Evolutionary conservation across 371 early-diverging fungal genomes (phyloP).

Genomic region (Mucor plumbeus): DNA sequence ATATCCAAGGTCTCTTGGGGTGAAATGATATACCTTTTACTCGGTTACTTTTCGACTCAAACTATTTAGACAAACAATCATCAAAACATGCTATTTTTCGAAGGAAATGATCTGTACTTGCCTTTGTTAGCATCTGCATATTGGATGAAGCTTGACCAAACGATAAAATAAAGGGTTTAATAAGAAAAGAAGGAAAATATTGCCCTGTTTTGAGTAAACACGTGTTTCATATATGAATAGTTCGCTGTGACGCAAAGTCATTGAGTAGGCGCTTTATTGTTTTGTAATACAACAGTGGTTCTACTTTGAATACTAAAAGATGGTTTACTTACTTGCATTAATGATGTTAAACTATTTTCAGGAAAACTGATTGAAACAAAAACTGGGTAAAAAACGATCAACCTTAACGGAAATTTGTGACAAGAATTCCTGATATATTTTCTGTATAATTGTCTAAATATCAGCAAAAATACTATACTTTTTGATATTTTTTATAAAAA

Average conservation of each 20-base stretch:
- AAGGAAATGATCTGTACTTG: conserved; percentile 25
- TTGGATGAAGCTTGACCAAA: conserved; percentile 27
- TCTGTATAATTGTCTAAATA: no score
- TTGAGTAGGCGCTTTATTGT: neutral
- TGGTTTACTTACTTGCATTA: no score
- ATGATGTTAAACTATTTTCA: no score
- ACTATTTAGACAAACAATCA: conserved; percentile 53
- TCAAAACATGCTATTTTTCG: no score
- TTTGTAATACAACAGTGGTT: neutral
- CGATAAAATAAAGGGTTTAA: neutral
- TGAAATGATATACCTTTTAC: conserved; percentile 99
- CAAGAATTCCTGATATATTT: no score
- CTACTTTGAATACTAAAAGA: no score
- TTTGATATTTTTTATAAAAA: no score
- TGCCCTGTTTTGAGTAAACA: neutral
- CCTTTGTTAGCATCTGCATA: conserved; percentile 90
- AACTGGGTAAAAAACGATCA: no score
- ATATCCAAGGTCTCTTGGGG: conserved; percentile 97
- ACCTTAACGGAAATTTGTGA: no score
- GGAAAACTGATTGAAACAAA: no score
- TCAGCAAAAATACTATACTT: neutral
- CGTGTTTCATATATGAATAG: neutral
- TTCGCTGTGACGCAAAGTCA: neutral
- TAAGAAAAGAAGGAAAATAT: neutral
- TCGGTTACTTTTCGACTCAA: conserved; percentile 97